Evolutionary conservation across 78 protist species (phyloP), one percentile per base, ranked within the genome.

Genomic region (Monosiga brevicollis): DNA sequence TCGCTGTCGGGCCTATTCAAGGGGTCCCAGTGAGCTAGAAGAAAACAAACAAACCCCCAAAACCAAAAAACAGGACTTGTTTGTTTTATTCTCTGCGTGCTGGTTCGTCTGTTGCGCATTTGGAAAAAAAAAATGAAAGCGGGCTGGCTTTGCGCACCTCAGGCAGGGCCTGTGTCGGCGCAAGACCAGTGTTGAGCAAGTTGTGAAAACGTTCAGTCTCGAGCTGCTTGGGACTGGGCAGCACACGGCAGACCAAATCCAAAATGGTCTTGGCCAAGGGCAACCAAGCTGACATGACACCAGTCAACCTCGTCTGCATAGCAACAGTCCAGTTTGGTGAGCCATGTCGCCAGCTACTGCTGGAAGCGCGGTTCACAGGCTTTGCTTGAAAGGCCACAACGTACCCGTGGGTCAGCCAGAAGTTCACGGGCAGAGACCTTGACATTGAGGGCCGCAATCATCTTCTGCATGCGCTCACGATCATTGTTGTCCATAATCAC

Each of bases 241-340:
- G 62, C 32, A 29, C 78, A 0, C 15, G 41, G 10, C 39, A 42
- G 25, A 84, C 82, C 82, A 78, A 62, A 11, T 32, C 76, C 35
- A 96, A 43, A 1, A 95, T 87, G 0, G 90, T 75, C 23, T 15
- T 85, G 23, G 94, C 81, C 24, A 95, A 82, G 26, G 99, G 99
- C 29, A 95, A 87, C 98, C 98, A 96, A 26, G 55, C 49, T 25
- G 82, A 38, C 87, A 95, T 79, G 22, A 96, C 62, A n/a, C n/a
- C n/a, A n/a, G n/a, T n/a, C n/a, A n/a, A n/a, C n/a, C n/a, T n/a
- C n/a, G n/a, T n/a, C n/a, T n/a, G n/a, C n/a, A n/a, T n/a, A n/a
- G n/a, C n/a, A n/a, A n/a, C n/a, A n/a, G n/a, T n/a, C n/a, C n/a
- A n/a, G n/a, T n/a, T n/a, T n/a, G n/a, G n/a, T n/a, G n/a, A n/a